Evolutionary conservation across 2,329 filamentous ascomycete species (phyloP).

Genomic region (Talaromyces sp.): DNA sequence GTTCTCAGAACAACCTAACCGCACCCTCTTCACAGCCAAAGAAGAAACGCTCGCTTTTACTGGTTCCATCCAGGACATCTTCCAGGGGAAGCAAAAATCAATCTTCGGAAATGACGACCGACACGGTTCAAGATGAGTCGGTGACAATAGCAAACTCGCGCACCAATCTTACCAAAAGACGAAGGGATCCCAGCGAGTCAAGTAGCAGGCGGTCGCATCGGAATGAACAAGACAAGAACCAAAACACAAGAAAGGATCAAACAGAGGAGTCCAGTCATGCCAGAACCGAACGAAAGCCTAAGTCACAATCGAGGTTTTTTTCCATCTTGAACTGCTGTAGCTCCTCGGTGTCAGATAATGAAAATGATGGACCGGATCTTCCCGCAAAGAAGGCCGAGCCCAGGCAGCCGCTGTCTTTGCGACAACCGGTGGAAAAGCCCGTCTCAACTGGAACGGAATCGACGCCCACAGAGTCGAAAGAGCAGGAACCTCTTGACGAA

Average conservation of each 20-base stretch:
- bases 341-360: slow-evolving; percentile 42
- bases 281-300: slow-evolving; percentile 43
- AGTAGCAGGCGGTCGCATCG: slow-evolving; percentile 52
- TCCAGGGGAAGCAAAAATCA: slow-evolving; percentile 39
- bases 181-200: slow-evolving; percentile 66
- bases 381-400: slow-evolving; percentile 49
- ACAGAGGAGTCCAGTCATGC: slow-evolving; percentile 34
- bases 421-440: slow-evolving; percentile 40
- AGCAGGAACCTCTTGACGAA: slow-evolving; percentile 37
- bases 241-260: slow-evolving; percentile 33
- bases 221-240: slow-evolving; percentile 33
- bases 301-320: slow-evolving; percentile 42
- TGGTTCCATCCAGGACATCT: slow-evolving; percentile 41
- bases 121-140: slow-evolving; percentile 35
- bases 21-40: slow-evolving; percentile 30
- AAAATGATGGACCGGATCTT: slow-evolving; percentile 41
- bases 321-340: slow-evolving; percentile 53
- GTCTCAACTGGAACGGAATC: slow-evolving; percentile 40
- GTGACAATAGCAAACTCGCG: slow-evolving; percentile 65
- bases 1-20: slow-evolving; percentile 17
- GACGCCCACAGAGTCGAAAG: slow-evolving; percentile 41
- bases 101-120: slow-evolving; percentile 34
- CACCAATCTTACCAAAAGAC: slow-evolving; percentile 62
- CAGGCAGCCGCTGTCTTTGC: slow-evolving; percentile 36
- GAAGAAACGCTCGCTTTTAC: slow-evolving; percentile 39